These are phyloP conservation scores for Lipomyces yarrowii DNA, from an alignment of 1,139 yeast species.

Conservation along the genomic window DNA sequence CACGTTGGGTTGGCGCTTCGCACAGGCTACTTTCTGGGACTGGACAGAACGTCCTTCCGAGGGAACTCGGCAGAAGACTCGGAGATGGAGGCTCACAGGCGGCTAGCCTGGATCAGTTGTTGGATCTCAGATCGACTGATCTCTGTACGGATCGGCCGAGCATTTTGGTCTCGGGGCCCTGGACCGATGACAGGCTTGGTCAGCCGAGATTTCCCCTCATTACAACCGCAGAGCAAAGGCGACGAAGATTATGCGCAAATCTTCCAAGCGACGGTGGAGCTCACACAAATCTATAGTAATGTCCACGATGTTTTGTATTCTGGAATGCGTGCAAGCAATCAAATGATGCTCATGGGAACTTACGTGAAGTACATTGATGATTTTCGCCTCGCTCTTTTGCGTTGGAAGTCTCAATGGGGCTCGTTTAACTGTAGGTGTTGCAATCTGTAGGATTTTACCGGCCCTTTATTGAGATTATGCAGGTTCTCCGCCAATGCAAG, in stretches of 20 bases:
- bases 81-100: neutral
- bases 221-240: neutral
- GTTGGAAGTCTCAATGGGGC: no score
- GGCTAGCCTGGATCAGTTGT: neutral
- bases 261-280: neutral
- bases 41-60: no score
- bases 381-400: no score
- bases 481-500: no score
- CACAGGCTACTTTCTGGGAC: no score
- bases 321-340: neutral
- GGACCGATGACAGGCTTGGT: neutral
- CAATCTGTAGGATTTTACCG: no score
- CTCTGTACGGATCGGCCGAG: neutral
- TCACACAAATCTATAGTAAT: neutral
- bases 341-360: no score
- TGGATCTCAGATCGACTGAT: neutral
- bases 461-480: no score
- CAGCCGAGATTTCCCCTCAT: neutral
- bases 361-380: no score
- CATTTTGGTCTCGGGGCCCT: constrained; percentile 1
- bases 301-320: neutral
- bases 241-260: constrained; percentile 2
- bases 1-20: no score
- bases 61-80: no score
- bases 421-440: no score